These are phyloP conservation scores for Nicotiana noctiflora DNA, from an alignment of 257 asterid genomes.

Conservation along the genomic window DNA sequence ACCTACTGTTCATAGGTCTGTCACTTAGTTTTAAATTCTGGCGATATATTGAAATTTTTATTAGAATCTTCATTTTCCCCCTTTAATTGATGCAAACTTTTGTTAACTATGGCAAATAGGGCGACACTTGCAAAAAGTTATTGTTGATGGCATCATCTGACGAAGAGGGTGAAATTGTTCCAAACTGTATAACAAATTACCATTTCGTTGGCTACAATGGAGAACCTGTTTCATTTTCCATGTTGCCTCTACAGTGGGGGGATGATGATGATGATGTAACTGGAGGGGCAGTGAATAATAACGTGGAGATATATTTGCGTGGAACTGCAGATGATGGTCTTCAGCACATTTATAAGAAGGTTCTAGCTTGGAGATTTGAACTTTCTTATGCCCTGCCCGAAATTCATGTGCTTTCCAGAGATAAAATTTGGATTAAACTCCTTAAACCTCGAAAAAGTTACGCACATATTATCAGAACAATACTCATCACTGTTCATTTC, in stretches of 20 bases:
- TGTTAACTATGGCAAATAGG: slow-evolving; percentile 4
- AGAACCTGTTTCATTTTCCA: slow-evolving; percentile 36
- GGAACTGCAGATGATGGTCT: slow-evolving; percentile 41
- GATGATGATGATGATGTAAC: slow-evolving; percentile 9
- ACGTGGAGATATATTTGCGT: slow-evolving; percentile 24
- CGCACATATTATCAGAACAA: slow-evolving; percentile 27
- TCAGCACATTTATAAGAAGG: slow-evolving; percentile 34
- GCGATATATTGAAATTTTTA: background rate
- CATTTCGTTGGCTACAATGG: slow-evolving; percentile 27
- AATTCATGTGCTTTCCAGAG: slow-evolving; percentile 37
- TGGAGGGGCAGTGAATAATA: slow-evolving; percentile 5
- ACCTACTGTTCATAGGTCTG: background rate
- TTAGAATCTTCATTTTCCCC: background rate
- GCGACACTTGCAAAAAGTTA: background rate
- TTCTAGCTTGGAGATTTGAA: slow-evolving; percentile 55
- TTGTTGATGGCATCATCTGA: slow-evolving; percentile 50
- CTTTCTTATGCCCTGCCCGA: slow-evolving; percentile 44
- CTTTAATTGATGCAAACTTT: background rate
- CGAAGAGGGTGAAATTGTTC: slow-evolving; percentile 62
- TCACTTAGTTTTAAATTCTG: background rate
- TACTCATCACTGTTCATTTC: slow-evolving; percentile 38
- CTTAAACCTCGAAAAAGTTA: slow-evolving; percentile 44
- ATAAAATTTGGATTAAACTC: slow-evolving; percentile 51
- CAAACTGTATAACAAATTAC: slow-evolving; percentile 35
- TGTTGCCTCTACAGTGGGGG: slow-evolving; percentile 46